These are phyloP conservation scores for Singerocomus inundabilis DNA, from an alignment of 1,284 basidiomycete species.

Conservation along the genomic window DNA sequence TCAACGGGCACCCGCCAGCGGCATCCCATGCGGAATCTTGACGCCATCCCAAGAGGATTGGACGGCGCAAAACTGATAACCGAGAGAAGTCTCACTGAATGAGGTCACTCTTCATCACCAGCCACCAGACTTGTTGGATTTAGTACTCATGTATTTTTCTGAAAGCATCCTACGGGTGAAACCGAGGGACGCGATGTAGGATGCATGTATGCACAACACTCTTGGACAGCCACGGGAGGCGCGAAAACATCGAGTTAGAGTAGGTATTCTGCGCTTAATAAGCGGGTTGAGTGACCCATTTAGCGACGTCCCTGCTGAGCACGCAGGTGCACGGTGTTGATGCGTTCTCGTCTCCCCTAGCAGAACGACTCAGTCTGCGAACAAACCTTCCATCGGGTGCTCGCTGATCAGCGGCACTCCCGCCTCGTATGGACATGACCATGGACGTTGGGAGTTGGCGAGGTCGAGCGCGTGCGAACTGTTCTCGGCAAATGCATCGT, in stretches of 20 bases:
- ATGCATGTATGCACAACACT: no score
- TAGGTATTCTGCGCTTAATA: neutral
- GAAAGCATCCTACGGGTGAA: neutral
- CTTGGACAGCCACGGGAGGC: no score
- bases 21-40: no score
- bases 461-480: slow-evolving; percentile 20
- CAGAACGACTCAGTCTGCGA: slow-evolving; percentile 18
- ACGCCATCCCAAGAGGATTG: no score
- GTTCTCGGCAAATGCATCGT: slow-evolving; percentile 19
- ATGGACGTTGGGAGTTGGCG: slow-evolving; percentile 18
- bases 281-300: slow-evolving; percentile 13
- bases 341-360: slow-evolving; percentile 16
- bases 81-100: no score
- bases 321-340: slow-evolving; percentile 11
- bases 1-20: no score
- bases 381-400: slow-evolving; percentile 11
- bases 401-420: neutral
- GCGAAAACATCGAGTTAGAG: neutral
- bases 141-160: neutral
- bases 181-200: no score
- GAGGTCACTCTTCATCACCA: neutral
- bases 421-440: slow-evolving; percentile 9
- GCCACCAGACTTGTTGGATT: neutral
- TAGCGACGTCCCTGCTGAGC: no score
- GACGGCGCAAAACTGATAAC: no score